phyloP scores from a whole-genome alignment of 2,329 filamentous ascomycete genomes.

The Cercospora sp. region DNA sequence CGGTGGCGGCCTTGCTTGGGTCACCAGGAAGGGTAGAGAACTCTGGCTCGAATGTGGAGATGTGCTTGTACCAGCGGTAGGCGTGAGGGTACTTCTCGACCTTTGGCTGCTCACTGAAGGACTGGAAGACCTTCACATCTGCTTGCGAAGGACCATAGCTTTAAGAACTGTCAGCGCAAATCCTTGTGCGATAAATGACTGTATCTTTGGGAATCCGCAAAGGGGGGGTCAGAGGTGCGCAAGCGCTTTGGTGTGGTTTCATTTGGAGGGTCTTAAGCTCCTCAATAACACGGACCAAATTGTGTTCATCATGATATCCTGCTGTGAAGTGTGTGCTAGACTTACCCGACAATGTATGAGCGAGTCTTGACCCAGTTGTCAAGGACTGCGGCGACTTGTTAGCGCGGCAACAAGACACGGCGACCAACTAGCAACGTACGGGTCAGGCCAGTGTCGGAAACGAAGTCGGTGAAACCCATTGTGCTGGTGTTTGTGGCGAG shows the following conservation, averaged over 20 bases:
- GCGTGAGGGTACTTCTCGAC: slow-evolving; percentile 88
- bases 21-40: slow-evolving; percentile 90
- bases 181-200: slow-evolving; percentile 16
- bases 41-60: slow-evolving; percentile 87
- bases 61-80: slow-evolving; percentile 99
- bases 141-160: slow-evolving; percentile 80
- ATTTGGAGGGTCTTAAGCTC: slow-evolving; percentile 87
- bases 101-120: slow-evolving; percentile 71
- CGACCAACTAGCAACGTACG: slow-evolving; percentile 46
- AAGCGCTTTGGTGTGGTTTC: slow-evolving; percentile 73
- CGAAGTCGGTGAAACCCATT: slow-evolving; percentile 71
- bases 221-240: slow-evolving; percentile 69
- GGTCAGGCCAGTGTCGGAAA: slow-evolving; percentile 65
- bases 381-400: slow-evolving; percentile 53
- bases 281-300: slow-evolving; percentile 96
- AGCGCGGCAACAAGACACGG: slow-evolving; percentile 18
- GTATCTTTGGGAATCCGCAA: slow-evolving; percentile 23
- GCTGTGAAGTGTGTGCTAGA: slow-evolving; percentile 37
- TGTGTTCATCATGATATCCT: slow-evolving; percentile 67
- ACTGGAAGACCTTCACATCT: slow-evolving; percentile 95
- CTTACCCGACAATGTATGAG: slow-evolving; percentile 82
- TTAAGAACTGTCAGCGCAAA: slow-evolving; percentile 16
- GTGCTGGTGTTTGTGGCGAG: slow-evolving; percentile 34
- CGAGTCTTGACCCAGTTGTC: slow-evolving; percentile 73
- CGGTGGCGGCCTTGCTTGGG: slow-evolving; percentile 80